Conservation (phyloP, 257 asterid genomes). For the Solanum habrochaites region DNA sequence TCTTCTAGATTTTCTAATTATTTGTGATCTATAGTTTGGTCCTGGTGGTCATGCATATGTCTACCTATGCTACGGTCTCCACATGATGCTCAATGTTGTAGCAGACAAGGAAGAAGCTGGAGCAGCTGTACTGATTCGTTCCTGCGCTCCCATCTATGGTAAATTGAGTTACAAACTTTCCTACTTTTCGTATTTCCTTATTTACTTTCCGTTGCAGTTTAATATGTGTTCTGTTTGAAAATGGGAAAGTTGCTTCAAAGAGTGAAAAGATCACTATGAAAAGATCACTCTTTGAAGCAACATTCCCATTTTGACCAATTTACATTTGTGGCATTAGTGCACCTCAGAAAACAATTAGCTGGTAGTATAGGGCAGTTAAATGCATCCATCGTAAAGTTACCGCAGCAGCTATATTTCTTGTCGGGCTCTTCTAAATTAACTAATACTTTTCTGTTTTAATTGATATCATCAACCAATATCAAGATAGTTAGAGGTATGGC, state of each 20-base stretch:
- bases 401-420: not conserved
- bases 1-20: not conserved
- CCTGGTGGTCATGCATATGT: conserved; percentile 91
- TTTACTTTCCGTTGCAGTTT: too few relatives aligned
- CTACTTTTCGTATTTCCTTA: not conserved
- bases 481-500: not conserved
- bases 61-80: conserved; percentile 88
- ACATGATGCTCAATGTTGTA: conserved; percentile 83
- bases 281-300: not conserved
- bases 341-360: not conserved
- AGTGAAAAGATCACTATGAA: too few relatives aligned
- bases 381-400: not conserved
- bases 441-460: not conserved
- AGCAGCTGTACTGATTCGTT: conserved; percentile 81
- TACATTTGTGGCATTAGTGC: not conserved
- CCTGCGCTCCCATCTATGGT: conserved; percentile 90
- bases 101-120: conserved; percentile 87
- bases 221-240: too few relatives aligned
- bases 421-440: not conserved
- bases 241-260: too few relatives aligned
- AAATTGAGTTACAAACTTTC: not conserved
- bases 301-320: not conserved
- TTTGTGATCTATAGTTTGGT: conserved; percentile 47
- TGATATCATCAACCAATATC: not conserved
- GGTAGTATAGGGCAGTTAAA: not conserved